Percentiles rank a stretch among this genome's conserved stretches.
These are phyloP conservation scores for Cucumis sativus DNA, from an alignment of 306 rosid species.

Conservation along the genomic window Cucumber_9930_V3 NC_026659.2:28699001-28699500, in stretches of 20 bases:
- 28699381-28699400: neutral
- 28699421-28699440: neutral
- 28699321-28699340: neutral
- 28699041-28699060: neutral
- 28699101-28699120: neutral
- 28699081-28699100: neutral
- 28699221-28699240: slow-evolving; percentile 96
- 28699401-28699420: slow-evolving; percentile 2
- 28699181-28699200: neutral
- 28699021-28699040: neutral
- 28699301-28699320: neutral
- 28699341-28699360: neutral
- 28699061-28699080: neutral
- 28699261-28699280: slow-evolving; percentile 11
- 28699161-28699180: neutral
- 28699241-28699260: slow-evolving; percentile 35
- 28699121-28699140: neutral
- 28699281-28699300: neutral
- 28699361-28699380: neutral
- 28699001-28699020: neutral
- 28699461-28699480: neutral
- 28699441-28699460: neutral
- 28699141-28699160: neutral
- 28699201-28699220: slow-evolving; percentile 48
- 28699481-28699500: slow-evolving; percentile 14